Evolutionary conservation across 257 asterid genomes (phyloP).

Genomic region (Gynochthodes officinalis): DNA sequence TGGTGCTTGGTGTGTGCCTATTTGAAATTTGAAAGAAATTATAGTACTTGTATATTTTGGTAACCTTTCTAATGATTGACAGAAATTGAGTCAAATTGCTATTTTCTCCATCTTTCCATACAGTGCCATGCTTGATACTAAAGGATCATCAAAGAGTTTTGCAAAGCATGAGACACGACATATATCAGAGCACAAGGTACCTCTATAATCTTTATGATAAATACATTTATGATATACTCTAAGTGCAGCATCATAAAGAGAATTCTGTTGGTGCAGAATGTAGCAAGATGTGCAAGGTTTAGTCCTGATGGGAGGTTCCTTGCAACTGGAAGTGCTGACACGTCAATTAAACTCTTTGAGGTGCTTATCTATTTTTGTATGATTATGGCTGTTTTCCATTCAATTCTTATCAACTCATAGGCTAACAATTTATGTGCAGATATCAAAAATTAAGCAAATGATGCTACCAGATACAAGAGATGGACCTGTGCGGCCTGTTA

Average conservation of each 20-base stretch:
- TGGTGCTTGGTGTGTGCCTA: neutral
- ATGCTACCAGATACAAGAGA: conserved; percentile 70
- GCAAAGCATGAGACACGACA: conserved; percentile 74
- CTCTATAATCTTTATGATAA: conserved; percentile 12
- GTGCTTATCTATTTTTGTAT: conserved; percentile 27
- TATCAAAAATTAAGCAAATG: conserved; percentile 71
- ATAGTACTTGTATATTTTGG: neutral
- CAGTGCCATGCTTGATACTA: conserved; percentile 54
- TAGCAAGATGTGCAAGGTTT: conserved; percentile 80
- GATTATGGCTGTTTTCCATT: conserved; percentile 12
- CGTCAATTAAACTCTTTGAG: conserved; percentile 80
- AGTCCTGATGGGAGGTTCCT: conserved; percentile 87
- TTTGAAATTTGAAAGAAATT: neutral
- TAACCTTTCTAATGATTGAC: neutral
- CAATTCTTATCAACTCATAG: conserved; percentile 19
- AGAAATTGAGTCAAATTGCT: neutral
- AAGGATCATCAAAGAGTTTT: conserved; percentile 64
- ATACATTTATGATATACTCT: neutral
- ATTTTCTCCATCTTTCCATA: conserved; percentile 15
- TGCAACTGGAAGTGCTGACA: conserved; percentile 88
- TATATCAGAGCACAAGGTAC: conserved; percentile 87
- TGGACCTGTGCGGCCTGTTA: conserved; percentile 64
- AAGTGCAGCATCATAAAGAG: neutral
- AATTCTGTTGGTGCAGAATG: conserved; percentile 42
- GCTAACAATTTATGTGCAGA: conserved; percentile 30